phyloP scores from a whole-genome alignment of 2,329 filamentous ascomycete species.

The Fusarium sp. region DNA sequence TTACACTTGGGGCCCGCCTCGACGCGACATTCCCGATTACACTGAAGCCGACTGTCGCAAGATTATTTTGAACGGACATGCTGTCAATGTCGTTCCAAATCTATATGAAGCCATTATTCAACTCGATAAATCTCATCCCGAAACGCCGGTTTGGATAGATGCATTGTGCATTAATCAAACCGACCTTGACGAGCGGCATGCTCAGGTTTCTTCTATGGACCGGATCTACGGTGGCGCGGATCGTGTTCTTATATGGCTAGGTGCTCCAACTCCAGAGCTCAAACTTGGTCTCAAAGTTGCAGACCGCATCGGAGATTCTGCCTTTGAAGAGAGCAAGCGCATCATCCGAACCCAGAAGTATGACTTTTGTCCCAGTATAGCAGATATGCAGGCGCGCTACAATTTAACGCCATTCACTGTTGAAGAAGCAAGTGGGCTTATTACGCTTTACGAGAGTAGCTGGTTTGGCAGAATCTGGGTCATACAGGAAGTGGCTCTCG shows the following conservation, averaged over 20 bases:
- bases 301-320: neutral
- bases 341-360: conserved; percentile 4
- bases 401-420: neutral
- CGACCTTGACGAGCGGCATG: conserved; percentile 1
- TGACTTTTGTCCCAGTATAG: neutral
- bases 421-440: neutral
- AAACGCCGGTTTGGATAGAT: too few relatives aligned
- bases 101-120: too few relatives aligned
- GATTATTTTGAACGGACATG: too few relatives aligned
- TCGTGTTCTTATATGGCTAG: neutral
- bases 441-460: neutral
- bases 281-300: neutral
- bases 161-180: too few relatives aligned
- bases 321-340: neutral
- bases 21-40: too few relatives aligned
- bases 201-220: neutral
- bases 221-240: neutral
- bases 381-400: neutral
- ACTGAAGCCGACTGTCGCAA: too few relatives aligned
- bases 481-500: conserved; percentile 1
- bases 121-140: too few relatives aligned
- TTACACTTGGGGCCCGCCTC: too few relatives aligned
- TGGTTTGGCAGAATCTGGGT: conserved; percentile 3
- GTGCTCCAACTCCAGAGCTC: neutral
- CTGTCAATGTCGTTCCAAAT: too few relatives aligned